Evolutionary conservation across 1,284 basidiomycete species (phyloP).

Genomic region (Athelia psychrophila): DNA sequence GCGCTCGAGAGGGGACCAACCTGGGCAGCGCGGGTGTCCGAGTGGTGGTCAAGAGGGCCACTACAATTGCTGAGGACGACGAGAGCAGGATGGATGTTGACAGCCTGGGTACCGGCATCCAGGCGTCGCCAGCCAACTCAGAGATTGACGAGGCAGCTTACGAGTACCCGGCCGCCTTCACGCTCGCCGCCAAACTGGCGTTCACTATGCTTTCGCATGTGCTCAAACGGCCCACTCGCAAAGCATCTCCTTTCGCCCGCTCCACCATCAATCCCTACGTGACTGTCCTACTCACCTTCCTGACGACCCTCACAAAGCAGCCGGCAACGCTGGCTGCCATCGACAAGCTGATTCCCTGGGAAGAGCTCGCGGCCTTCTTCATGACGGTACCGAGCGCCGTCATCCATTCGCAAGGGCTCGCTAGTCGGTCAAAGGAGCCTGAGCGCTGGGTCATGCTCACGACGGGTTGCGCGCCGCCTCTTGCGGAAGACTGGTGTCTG

Average conservation of each 20-base stretch:
- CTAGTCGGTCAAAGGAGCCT: conserved; percentile 14
- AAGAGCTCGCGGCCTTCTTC: conserved; percentile 67
- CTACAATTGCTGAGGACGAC: conserved; percentile 32
- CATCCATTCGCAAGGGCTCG: conserved; percentile 43
- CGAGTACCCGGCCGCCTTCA: conserved; percentile 64
- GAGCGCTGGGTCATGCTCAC: conserved; percentile 62
- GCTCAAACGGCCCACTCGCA: conserved; percentile 65
- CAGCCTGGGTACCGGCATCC: conserved; percentile 14
- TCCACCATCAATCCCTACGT: conserved; percentile 85
- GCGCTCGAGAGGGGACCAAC: conserved; percentile 30
- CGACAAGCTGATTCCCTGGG: conserved; percentile 85
- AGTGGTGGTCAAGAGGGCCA: conserved; percentile 43
- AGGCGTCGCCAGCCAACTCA: conserved; percentile 35
- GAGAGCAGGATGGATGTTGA: conserved; percentile 74
- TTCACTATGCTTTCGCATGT: conserved; percentile 78
- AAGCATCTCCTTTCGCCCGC: conserved; percentile 50
- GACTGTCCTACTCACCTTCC: conserved; percentile 83
- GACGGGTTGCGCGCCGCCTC: conserved; percentile 62
- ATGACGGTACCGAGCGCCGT: conserved; percentile 58
- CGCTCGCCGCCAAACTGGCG: conserved; percentile 73
- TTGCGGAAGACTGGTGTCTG: conserved; percentile 95
- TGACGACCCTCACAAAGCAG: conserved; percentile 74
- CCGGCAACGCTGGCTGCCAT: conserved; percentile 57
- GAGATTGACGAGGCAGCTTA: conserved; percentile 24
- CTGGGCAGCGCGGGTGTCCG: conserved; percentile 34